Evolutionary conservation across 1,284 basidiomycete genomes (phyloP).

Genomic region (Ganoderma lingzhi): DNA sequence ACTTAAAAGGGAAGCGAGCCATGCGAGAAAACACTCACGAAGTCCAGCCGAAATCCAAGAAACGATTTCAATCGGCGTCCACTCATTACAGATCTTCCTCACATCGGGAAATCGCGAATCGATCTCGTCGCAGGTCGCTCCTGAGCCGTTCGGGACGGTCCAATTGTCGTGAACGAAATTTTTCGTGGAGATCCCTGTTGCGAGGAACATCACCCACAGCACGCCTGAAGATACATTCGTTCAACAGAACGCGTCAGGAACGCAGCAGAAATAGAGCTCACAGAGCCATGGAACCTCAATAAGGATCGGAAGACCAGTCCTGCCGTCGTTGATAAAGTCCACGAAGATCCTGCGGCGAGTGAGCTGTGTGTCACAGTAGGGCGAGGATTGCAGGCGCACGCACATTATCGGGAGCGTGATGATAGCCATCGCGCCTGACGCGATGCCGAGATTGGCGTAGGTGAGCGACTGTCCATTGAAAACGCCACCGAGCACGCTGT

Average conservation of each 20-base stretch:
- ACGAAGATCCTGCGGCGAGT: not conserved
- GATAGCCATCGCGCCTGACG: not conserved
- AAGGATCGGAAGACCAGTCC: not conserved
- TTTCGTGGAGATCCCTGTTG: slow-evolving; percentile 1
- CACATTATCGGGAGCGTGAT: not conserved
- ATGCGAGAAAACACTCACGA: not conserved
- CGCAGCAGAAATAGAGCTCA: not conserved
- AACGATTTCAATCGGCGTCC: slow-evolving; percentile 1
- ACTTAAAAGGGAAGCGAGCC: not conserved
- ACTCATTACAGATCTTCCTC: slow-evolving; percentile 1
- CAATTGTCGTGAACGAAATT: not conserved
- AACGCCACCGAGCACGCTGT: not conserved
- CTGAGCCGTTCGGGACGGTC: not conserved
- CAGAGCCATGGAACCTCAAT: slow-evolving; percentile 7
- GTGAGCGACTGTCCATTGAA: not conserved
- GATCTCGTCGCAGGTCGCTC: not conserved
- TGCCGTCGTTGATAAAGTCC: slow-evolving; percentile 12
- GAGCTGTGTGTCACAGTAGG: not conserved
- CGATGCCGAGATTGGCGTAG: slow-evolving; percentile 5
- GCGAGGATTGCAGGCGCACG: not conserved
- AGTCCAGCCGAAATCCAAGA: slow-evolving; percentile 1
- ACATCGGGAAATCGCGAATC: not conserved
- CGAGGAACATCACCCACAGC: slow-evolving; percentile 5
- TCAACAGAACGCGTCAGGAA: too few relatives aligned
- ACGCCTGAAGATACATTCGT: not conserved